Evolutionary conservation across 352 stramenopile genomes (phyloP).

Genomic region (Globisporangium emineosum): DNA sequence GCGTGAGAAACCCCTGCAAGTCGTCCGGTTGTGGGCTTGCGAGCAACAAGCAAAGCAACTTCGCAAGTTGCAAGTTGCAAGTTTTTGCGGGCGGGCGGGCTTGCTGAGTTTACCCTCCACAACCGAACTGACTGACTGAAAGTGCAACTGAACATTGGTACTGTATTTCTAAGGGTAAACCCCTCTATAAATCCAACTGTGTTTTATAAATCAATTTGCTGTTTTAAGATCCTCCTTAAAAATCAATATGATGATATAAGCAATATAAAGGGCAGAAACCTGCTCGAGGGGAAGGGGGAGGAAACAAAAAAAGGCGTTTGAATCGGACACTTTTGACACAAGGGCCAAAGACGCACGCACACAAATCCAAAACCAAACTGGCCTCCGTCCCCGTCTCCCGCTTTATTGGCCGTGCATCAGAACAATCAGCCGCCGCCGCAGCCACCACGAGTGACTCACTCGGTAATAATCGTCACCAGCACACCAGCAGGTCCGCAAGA

Average conservation of each 20-base stretch:
- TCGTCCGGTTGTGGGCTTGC: neutral
- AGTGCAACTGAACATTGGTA: neutral
- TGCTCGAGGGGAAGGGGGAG: slow-evolving; percentile 6
- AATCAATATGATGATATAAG: neutral
- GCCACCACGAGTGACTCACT: neutral
- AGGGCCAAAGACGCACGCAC: neutral
- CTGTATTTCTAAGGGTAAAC: neutral
- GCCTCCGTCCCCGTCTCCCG: neutral
- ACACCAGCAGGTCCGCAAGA: neutral
- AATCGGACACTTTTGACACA: too few relatives aligned
- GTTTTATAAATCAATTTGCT: neutral
- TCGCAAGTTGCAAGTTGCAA: neutral
- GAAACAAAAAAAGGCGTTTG: neutral
- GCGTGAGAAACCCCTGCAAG: neutral
- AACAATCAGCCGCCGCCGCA: neutral
- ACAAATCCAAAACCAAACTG: slow-evolving; percentile 1
- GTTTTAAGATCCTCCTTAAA: neutral
- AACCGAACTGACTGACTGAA: neutral
- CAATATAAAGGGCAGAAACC: neutral
- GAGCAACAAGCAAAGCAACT: neutral
- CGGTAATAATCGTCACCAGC: neutral
- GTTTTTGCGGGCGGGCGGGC: too few relatives aligned
- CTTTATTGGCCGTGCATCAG: neutral
- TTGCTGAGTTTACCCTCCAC: neutral
- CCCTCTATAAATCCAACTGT: neutral